Conservation (phyloP, 1,284 basidiomycete species). For the Naganishia sp. region DNA sequence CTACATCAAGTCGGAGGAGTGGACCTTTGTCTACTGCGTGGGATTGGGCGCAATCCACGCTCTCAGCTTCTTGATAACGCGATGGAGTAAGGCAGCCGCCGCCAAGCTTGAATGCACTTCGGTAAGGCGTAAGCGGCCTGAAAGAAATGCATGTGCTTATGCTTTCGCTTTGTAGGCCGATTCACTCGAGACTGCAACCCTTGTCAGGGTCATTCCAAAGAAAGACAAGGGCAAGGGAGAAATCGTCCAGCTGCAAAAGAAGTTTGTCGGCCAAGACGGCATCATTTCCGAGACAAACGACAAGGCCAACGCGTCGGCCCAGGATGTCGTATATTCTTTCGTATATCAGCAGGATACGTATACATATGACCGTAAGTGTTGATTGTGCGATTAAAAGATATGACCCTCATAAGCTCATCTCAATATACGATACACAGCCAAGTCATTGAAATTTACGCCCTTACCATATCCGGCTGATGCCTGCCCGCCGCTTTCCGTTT, state of each 20-base stretch:
- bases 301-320: slow-evolving; percentile 52
- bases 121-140: slow-evolving; percentile 36
- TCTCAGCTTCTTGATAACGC: slow-evolving; percentile 86
- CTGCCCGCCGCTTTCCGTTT: slow-evolving; percentile 69
- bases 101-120: slow-evolving; percentile 70
- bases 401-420: neutral
- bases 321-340: slow-evolving; percentile 72
- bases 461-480: slow-evolving; percentile 87
- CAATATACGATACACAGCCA: slow-evolving; percentile 39
- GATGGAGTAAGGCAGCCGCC: slow-evolving; percentile 81
- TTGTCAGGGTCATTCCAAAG: slow-evolving; percentile 80
- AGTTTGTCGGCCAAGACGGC: slow-evolving; percentile 53
- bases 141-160: neutral
- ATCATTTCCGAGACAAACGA: slow-evolving; percentile 28
- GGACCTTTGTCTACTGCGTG: slow-evolving; percentile 92
- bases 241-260: slow-evolving; percentile 76
- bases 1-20: slow-evolving; percentile 88
- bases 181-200: slow-evolving; percentile 71
- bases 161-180: slow-evolving; percentile 58
- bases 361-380: slow-evolving; percentile 57
- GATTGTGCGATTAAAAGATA: too few species aligned
- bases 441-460: slow-evolving; percentile 70
- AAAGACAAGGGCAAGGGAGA: slow-evolving; percentile 87
- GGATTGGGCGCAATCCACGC: slow-evolving; percentile 83
- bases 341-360: slow-evolving; percentile 96